Percentiles rank a stretch among this genome's conserved stretches.
phyloP scores from a whole-genome alignment of 345 rosid species.

The Arabis hirsuta region DNA sequence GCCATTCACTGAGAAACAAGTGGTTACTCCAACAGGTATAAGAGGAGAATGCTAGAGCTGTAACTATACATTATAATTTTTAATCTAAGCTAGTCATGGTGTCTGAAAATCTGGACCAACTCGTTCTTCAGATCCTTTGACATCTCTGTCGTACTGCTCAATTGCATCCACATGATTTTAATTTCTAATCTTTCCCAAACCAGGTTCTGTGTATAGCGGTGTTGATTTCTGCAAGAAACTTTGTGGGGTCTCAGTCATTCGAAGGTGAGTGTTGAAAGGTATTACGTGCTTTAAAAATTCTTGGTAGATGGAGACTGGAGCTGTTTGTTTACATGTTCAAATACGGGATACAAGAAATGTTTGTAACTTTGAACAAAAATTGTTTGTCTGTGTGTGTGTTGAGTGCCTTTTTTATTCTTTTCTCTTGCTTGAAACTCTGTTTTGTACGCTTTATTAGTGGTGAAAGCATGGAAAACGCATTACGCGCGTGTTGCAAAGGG shows the following conservation, averaged over 20 bases:
- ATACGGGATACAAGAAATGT: conserved; percentile 10
- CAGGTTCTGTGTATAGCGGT: conserved; percentile 84
- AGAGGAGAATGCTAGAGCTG: conserved; percentile 23
- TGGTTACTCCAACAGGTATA: conserved; percentile 92
- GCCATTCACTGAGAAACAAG: conserved; percentile 97
- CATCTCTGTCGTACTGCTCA: not conserved
- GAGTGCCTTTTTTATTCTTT: conserved; percentile 7
- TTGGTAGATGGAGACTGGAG: conserved; percentile 19
- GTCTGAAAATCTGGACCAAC: conserved; percentile 17
- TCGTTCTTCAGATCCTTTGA: conserved; percentile 1
- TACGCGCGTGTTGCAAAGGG: conserved; percentile 98
- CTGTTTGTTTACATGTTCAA: conserved; percentile 8
- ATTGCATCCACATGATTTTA: not conserved
- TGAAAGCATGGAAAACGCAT: conserved; percentile 99
- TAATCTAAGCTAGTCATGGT: conserved; percentile 9
- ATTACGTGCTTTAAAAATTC: conserved; percentile 20
- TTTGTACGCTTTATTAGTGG: conserved; percentile 57
- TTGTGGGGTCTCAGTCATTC: conserved; percentile 94
- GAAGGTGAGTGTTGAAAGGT: conserved; percentile 79
- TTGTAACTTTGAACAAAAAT: conserved; percentile 21
- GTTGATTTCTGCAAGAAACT: conserved; percentile 99
- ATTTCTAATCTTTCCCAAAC: conserved; percentile 32
- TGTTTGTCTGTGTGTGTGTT: conserved; percentile 15
- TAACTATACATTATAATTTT: not conserved
- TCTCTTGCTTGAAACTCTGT: conserved; percentile 35